phyloP scores from a whole-genome alignment of 108 stramenopile species.

The Cyclostephanos tholiformis region DNA sequence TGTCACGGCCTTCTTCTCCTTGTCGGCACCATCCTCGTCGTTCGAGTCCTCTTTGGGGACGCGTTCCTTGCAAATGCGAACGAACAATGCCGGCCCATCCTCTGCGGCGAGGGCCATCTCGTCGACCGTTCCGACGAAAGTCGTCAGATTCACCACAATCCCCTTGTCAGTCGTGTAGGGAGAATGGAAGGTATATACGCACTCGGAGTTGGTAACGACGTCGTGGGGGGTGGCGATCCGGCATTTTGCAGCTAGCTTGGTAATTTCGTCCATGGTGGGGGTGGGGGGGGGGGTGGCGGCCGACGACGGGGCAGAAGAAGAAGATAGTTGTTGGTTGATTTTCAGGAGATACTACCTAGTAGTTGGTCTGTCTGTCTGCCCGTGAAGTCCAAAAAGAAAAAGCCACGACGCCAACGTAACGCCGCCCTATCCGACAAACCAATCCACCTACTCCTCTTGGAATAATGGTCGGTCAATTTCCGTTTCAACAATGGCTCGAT shows the following conservation, averaged over 20 bases:
- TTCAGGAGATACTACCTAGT: no score
- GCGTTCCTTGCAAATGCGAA: conserved; percentile 72
- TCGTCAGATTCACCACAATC: conserved; percentile 85
- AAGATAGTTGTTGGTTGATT: no score
- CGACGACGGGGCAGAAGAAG: conserved; percentile 3
- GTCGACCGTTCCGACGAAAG: conserved; percentile 85
- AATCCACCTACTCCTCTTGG: no score
- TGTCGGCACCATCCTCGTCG: conserved; percentile 16
- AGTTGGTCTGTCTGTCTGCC: no score
- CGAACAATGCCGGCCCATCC: conserved; percentile 69
- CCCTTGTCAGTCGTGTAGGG: conserved; percentile 81
- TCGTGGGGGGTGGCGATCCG: conserved; percentile 71
- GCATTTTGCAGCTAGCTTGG: conserved; percentile 54
- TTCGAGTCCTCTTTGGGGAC: conserved; percentile 48
- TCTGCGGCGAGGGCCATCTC: conserved; percentile 59
- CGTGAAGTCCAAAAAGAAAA: no score
- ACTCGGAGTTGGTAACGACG: conserved; percentile 88
- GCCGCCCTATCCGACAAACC: no score
- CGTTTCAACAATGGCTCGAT: conserved; percentile 43
- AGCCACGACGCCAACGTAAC: no score
- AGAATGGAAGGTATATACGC: conserved; percentile 89
- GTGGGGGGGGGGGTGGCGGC: background rate
- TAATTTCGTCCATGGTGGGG: conserved; percentile 59
- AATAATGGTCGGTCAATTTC: conserved; percentile 12
- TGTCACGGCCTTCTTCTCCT: conserved; percentile 7